phyloP scores from a whole-genome alignment of 1,139 yeast species.

The Magnusiomyces suaveolens region DNA sequence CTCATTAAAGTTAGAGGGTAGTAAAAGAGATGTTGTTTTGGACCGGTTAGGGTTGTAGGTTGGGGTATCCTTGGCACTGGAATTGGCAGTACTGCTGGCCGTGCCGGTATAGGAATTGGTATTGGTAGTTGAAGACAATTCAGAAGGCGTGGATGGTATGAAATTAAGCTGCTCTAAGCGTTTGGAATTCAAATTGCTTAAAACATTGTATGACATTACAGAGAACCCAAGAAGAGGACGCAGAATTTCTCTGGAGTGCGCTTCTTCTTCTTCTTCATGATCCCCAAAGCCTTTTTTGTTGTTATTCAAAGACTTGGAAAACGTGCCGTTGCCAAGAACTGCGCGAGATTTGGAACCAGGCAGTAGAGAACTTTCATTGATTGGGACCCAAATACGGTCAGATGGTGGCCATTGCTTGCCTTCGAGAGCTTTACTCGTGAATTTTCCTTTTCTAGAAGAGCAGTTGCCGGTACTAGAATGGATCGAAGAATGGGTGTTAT shows the following conservation, averaged over 20 bases:
- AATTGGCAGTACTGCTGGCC: background rate
- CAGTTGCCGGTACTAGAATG: too few species aligned
- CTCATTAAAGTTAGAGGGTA: background rate
- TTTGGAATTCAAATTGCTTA: slow-evolving; percentile 1
- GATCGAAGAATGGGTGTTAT: too few species aligned
- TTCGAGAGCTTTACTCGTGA: background rate
- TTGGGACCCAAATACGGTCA: background rate
- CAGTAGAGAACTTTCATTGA: background rate
- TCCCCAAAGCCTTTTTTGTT: background rate
- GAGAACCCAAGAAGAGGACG: slow-evolving; percentile 4
- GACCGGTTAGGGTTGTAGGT: background rate
- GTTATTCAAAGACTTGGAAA: background rate
- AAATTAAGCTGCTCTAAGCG: slow-evolving; percentile 1
- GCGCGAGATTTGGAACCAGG: background rate
- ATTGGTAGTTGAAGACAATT: background rate
- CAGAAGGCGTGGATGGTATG: background rate
- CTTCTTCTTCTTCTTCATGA: background rate
- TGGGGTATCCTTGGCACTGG: background rate
- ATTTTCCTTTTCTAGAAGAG: background rate
- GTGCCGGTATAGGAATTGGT: background rate
- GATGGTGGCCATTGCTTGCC: background rate
- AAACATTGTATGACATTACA: slow-evolving; percentile 6
- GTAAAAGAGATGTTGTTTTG: background rate
- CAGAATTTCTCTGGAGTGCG: background rate
- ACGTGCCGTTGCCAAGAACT: background rate